These are phyloP conservation scores for Lasiodiplodia sp. DNA, from an alignment of 2,329 filamentous ascomycete species.

Conservation along the genomic window DNA sequence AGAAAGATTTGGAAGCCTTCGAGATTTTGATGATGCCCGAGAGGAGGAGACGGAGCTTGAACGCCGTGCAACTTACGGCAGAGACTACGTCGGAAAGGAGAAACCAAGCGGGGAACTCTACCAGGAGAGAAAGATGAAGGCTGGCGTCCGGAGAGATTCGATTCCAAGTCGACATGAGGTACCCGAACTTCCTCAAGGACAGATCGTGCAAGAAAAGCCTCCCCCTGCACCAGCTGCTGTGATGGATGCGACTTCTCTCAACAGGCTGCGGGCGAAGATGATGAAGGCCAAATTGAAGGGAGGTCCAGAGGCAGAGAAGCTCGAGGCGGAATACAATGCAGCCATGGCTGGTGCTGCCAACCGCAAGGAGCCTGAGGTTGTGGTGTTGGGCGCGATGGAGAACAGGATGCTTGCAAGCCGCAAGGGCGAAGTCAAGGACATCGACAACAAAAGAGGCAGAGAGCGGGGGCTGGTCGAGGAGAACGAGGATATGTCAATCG, in stretches of 20 bases:
- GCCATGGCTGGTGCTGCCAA: slow-evolving; percentile 67
- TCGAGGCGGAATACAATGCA: slow-evolving; percentile 84
- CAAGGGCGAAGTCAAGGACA: slow-evolving; percentile 76
- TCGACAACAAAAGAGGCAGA: slow-evolving; percentile 80
- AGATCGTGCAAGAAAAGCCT: slow-evolving; percentile 63
- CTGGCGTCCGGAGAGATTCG: slow-evolving; percentile 55
- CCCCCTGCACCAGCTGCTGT: slow-evolving; percentile 56
- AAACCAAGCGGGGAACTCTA: slow-evolving; percentile 89
- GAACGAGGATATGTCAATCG: slow-evolving; percentile 94
- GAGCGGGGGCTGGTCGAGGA: slow-evolving; percentile 87
- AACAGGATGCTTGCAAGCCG: slow-evolving; percentile 83
- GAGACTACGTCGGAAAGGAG: slow-evolving; percentile 82
- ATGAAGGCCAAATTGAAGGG: slow-evolving; percentile 93
- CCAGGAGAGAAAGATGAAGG: slow-evolving; percentile 73
- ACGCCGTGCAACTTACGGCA: slow-evolving; percentile 79
- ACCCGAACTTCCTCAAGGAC: slow-evolving; percentile 59
- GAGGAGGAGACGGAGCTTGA: slow-evolving; percentile 95
- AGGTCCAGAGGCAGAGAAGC: slow-evolving; percentile 73
- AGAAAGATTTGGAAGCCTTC: slow-evolving; percentile 80
- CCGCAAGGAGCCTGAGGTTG: slow-evolving; percentile 68
- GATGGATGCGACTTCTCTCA: slow-evolving; percentile 80
- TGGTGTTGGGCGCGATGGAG: slow-evolving; percentile 87
- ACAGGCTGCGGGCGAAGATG: slow-evolving; percentile 89
- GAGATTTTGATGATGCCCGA: slow-evolving; percentile 88
- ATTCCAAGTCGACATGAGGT: slow-evolving; percentile 29